These are phyloP conservation scores for Panicum virgatum DNA, from an alignment of 202 grass and related monocot genomes.

Conservation along the genomic window DNA sequence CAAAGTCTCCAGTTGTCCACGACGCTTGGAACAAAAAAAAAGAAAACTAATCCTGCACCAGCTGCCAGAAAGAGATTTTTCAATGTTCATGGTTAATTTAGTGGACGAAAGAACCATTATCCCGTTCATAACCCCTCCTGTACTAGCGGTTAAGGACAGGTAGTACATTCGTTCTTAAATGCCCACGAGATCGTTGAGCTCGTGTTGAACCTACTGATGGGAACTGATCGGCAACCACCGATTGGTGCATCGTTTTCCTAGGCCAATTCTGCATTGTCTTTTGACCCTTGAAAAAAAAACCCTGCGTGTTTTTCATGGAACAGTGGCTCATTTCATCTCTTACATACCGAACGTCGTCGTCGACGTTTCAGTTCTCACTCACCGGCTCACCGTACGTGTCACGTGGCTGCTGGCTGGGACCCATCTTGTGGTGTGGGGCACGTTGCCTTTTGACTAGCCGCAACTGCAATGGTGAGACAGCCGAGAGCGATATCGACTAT, in stretches of 20 bases:
- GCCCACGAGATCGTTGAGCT: not conserved
- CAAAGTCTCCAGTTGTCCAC: not conserved
- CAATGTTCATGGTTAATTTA: not conserved
- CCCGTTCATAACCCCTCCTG: too few relatives aligned
- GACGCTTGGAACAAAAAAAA: not conserved
- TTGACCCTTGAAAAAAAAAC: not conserved
- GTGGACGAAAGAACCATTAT: too few relatives aligned
- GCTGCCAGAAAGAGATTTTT: not conserved
- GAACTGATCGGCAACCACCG: not conserved
- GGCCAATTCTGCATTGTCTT: not conserved
- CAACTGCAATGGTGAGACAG: not conserved
- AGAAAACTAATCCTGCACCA: not conserved
- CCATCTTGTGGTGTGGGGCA: too few relatives aligned
- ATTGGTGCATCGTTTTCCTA: not conserved
- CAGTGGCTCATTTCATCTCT: not conserved
- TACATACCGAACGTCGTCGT: not conserved
- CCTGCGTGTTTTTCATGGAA: not conserved
- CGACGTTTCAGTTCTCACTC: not conserved
- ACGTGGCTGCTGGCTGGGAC: not conserved
- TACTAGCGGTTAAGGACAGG: not conserved
- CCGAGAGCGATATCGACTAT: too few relatives aligned
- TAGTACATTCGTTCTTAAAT: not conserved
- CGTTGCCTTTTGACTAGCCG: not conserved
- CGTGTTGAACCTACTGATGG: not conserved
- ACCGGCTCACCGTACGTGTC: too few relatives aligned